Base-by-base conservation (phyloP, 371 early-diverging fungal genomes). In the Lichtheimia ornata region DNA sequence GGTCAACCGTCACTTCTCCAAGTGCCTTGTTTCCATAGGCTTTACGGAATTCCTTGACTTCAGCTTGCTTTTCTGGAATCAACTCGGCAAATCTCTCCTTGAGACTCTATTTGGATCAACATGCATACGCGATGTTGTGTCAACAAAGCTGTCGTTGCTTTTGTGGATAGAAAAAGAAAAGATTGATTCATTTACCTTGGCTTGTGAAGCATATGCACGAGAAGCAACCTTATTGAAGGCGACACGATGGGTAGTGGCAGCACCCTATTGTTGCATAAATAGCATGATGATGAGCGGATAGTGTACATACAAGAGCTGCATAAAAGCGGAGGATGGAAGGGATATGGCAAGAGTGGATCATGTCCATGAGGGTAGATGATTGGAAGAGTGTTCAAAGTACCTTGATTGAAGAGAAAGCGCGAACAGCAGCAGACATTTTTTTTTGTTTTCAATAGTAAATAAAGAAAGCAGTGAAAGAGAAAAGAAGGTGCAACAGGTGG, bases 1-100 rank as follows among this genome's bases (percentile, higher is more conserved):
- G 95, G 82, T 98, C 95, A 64, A 98, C 95, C 40, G 97, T 96
- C 64, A 92, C 93, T 70, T 92, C 88, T 66, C 98, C 98, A 55
- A 97, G 84, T 51, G 87, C 87, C 84, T 94, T 91, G 72, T 71
- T 74, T 47, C 98, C 98, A 65, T 92, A 87, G 77, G 95, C 89
- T 70, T 88, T 84, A 81, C 94, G 91, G 80, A 97, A 84, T 52
- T 88, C 86, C 88, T 97, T 96, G 72, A 95, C 90, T 83, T 96
- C 94, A 47, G 89, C 96, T 74, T 89, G 91, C 87, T 93, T 93
- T 72, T 91, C 89, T 49, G 98, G 98, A 72, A 97, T 92, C 70
- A 97, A 73, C 76, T 96, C 93, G 59, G 84, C 79, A 66, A 97
- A 86, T 61, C 95, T 91, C 66, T 95, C 94, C 88, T 96, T 97